Evolutionary conservation across 768 basidiomycete genomes (phyloP).

Genomic region (Pilatotrama ljubarskyi): DNA sequence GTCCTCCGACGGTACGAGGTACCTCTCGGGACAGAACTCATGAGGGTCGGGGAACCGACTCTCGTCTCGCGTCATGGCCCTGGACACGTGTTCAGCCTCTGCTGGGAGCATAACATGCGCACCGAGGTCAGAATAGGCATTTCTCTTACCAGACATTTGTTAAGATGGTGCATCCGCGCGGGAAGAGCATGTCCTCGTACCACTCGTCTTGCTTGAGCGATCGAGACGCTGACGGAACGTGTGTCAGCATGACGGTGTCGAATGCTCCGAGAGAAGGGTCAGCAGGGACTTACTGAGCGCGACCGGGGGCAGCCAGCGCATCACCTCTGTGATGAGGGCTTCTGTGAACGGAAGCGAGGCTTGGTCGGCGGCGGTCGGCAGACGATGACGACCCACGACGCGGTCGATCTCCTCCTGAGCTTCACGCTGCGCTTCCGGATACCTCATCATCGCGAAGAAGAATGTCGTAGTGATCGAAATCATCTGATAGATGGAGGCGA

Average conservation of each 20-base stretch:
- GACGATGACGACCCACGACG: slow-evolving; percentile 21
- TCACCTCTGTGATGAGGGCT: slow-evolving; percentile 26
- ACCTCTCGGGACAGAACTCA: slow-evolving; percentile 24
- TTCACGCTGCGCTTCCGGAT: slow-evolving; percentile 30
- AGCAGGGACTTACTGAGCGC: slow-evolving; percentile 30
- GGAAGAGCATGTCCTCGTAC: slow-evolving; percentile 26
- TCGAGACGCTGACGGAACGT: slow-evolving; percentile 19
- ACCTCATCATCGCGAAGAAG: slow-evolving; percentile 37
- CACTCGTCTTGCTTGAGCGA: slow-evolving; percentile 21
- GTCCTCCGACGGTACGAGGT: slow-evolving; percentile 2
- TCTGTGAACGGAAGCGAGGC: slow-evolving; percentile 23
- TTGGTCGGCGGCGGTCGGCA: slow-evolving; percentile 25
- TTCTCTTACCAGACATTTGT: slow-evolving; percentile 26
- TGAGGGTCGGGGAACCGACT: slow-evolving; percentile 5
- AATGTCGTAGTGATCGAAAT: slow-evolving; percentile 21
- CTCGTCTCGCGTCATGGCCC: background rate
- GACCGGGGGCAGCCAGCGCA: slow-evolving; percentile 36
- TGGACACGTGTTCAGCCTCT: background rate
- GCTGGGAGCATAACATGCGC: too few species aligned
- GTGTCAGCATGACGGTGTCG: background rate
- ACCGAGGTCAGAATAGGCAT: too few species aligned
- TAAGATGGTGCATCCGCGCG: slow-evolving; percentile 24
- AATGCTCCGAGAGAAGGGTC: background rate
- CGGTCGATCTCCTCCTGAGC: slow-evolving; percentile 32
- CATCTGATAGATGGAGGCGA: background rate